Conservation (phyloP, 1,284 basidiomycete genomes). For the Fomitopsis pinicola region DNA sequence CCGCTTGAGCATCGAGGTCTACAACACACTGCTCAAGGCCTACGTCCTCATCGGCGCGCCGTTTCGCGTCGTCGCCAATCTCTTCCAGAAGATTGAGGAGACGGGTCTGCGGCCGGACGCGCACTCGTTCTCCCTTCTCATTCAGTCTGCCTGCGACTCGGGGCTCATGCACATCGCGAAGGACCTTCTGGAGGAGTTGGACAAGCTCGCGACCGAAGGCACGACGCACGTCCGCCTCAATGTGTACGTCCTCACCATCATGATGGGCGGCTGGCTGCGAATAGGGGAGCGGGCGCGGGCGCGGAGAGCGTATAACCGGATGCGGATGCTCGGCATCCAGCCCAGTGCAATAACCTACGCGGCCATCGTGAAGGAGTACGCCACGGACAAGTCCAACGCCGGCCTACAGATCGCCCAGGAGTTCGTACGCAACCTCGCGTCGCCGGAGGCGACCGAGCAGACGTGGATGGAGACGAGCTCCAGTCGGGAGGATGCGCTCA, state of each 20-base stretch:
- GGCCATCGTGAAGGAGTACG: slow-evolving; percentile 65
- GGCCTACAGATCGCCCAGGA: slow-evolving; percentile 55
- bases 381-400: slow-evolving; percentile 40
- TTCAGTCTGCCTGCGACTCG: slow-evolving; percentile 83
- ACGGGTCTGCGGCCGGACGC: slow-evolving; percentile 52
- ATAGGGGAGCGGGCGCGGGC: slow-evolving; percentile 54
- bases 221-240: slow-evolving; percentile 42
- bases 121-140: slow-evolving; percentile 72
- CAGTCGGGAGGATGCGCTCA: slow-evolving; percentile 40
- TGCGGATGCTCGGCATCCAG: slow-evolving; percentile 63
- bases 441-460: slow-evolving; percentile 26
- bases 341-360: slow-evolving; percentile 73
- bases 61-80: slow-evolving; percentile 56
- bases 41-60: slow-evolving; percentile 82
- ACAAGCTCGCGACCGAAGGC: slow-evolving; percentile 34
- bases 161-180: slow-evolving; percentile 65
- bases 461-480: slow-evolving; percentile 36
- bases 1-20: slow-evolving; percentile 51
- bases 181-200: slow-evolving; percentile 70
- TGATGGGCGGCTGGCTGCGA: slow-evolving; percentile 80
- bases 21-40: slow-evolving; percentile 83
- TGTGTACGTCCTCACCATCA: slow-evolving; percentile 73
- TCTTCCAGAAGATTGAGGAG: slow-evolving; percentile 60
- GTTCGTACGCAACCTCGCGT: slow-evolving; percentile 50
- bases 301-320: slow-evolving; percentile 70